Evolutionary conservation across 495 filamentous ascomycete genomes (phyloP).

Genomic region (Hypoxylon lenormandii): DNA sequence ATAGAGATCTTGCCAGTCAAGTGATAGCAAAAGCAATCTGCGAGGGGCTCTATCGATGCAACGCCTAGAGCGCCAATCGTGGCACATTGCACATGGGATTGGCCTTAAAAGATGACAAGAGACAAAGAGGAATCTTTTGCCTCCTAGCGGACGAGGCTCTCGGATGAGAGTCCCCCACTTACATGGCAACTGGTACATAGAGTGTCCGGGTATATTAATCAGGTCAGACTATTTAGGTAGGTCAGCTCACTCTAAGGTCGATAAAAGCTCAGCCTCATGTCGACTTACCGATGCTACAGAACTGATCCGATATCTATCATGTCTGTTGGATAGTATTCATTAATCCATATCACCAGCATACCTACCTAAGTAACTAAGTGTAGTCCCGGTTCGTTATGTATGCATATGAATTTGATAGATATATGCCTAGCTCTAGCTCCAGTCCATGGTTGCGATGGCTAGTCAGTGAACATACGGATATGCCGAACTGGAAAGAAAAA

Average conservation of each 20-base stretch:
- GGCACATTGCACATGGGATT: not conserved
- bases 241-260: slow-evolving; percentile 32
- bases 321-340: not conserved
- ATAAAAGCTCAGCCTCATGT: slow-evolving; percentile 30
- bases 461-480: not conserved
- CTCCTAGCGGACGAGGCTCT: slow-evolving; percentile 25
- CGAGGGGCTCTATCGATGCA: slow-evolving; percentile 15
- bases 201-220: slow-evolving; percentile 16
- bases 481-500: not conserved
- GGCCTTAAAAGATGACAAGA: slow-evolving; percentile 17
- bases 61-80: slow-evolving; percentile 11
- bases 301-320: slow-evolving; percentile 1
- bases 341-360: not conserved
- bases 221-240: slow-evolving; percentile 6
- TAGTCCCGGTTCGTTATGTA: not conserved
- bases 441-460: not conserved
- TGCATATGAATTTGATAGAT: not conserved
- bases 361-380: not conserved
- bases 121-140: slow-evolving; percentile 36
- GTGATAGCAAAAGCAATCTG: slow-evolving; percentile 21
- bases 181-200: slow-evolving; percentile 8
- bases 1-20: slow-evolving; percentile 29
- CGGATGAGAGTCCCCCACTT: slow-evolving; percentile 23
- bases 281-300: slow-evolving; percentile 9
- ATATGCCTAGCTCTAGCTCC: not conserved